phyloP scores from a whole-genome alignment of 108 stramenopile species.

The Licmophora abbreviata region DNA sequence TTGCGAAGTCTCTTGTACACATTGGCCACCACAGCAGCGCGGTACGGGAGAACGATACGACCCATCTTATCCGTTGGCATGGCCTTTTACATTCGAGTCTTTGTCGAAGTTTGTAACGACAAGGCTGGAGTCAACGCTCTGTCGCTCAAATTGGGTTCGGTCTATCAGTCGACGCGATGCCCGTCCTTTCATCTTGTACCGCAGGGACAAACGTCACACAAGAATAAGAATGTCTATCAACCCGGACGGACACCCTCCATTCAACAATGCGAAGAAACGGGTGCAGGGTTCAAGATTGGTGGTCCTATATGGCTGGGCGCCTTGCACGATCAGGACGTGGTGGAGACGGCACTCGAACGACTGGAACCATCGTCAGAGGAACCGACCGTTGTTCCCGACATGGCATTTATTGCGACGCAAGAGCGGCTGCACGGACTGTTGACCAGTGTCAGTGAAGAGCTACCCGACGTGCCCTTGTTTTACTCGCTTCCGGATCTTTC shows the following conservation, averaged over 20 bases:
- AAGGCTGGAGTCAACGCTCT: constrained; percentile 83
- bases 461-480: constrained; percentile 87
- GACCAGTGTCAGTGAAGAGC: constrained; percentile 86
- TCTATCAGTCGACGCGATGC: constrained; percentile 91
- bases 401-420: constrained; percentile 43
- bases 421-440: constrained; percentile 79
- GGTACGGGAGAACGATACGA: constrained; percentile 83
- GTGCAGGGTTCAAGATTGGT: constrained; percentile 77
- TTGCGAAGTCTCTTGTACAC: constrained; percentile 87
- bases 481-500: constrained; percentile 80
- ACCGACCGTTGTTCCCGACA: constrained; percentile 24
- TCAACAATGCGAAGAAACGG: constrained; percentile 60
- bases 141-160: constrained; percentile 74
- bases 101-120: constrained; percentile 90
- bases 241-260: constrained; percentile 34
- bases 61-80: constrained; percentile 92
- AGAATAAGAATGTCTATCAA: constrained; percentile 48
- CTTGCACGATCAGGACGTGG: constrained; percentile 84
- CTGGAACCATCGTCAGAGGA: constrained; percentile 29
- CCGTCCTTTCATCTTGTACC: constrained; percentile 77
- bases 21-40: constrained; percentile 78
- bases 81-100: constrained; percentile 96
- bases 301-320: constrained; percentile 96
- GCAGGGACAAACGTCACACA: constrained; percentile 39
- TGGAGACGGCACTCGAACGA: constrained; percentile 59